Evolutionary conservation across 2,329 filamentous ascomycete species (phyloP).

Genomic region (Thielaviopsis ethacetica): DNA sequence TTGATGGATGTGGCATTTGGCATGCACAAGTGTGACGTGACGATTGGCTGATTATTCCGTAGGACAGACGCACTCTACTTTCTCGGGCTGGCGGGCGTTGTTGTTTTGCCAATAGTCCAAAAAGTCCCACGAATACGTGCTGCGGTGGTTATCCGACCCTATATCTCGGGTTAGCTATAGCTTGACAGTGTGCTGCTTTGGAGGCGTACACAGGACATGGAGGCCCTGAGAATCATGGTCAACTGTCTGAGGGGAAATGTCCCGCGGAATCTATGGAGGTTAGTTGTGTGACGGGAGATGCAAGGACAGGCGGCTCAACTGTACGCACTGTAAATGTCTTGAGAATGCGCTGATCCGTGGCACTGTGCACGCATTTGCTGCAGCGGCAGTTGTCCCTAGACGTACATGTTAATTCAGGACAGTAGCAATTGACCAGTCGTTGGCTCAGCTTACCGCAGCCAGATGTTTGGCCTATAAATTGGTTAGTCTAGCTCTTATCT

Average conservation of each 20-base stretch:
- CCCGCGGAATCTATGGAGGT: conserved; percentile 18
- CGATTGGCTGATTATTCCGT: neutral
- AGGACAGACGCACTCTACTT: conserved; percentile 17
- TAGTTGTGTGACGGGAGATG: neutral
- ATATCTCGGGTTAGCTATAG: conserved; percentile 7
- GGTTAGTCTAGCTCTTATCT: neutral
- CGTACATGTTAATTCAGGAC: neutral
- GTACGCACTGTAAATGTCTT: conserved; percentile 24
- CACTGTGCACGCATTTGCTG: conserved; percentile 23
- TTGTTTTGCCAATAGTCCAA: conserved; percentile 30
- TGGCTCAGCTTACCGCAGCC: conserved; percentile 5
- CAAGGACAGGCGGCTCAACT: neutral
- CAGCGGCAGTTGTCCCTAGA: conserved; percentile 29
- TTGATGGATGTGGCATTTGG: too few species aligned
- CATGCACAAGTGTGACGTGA: too few species aligned
- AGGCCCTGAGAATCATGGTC: conserved; percentile 17
- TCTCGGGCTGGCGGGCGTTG: conserved; percentile 20
- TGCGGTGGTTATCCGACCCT: conserved; percentile 55
- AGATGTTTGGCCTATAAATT: conserved; percentile 7
- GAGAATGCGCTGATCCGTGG: conserved; percentile 26
- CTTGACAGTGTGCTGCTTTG: too few species aligned
- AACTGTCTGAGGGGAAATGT: conserved; percentile 18
- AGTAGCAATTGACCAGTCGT: neutral
- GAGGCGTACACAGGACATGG: conserved; percentile 20
- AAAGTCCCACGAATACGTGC: conserved; percentile 50